These are phyloP conservation scores for Cryptosporidium sp. DNA, from an alignment of 169 alveolate genomes.

Conservation along the genomic window DNA sequence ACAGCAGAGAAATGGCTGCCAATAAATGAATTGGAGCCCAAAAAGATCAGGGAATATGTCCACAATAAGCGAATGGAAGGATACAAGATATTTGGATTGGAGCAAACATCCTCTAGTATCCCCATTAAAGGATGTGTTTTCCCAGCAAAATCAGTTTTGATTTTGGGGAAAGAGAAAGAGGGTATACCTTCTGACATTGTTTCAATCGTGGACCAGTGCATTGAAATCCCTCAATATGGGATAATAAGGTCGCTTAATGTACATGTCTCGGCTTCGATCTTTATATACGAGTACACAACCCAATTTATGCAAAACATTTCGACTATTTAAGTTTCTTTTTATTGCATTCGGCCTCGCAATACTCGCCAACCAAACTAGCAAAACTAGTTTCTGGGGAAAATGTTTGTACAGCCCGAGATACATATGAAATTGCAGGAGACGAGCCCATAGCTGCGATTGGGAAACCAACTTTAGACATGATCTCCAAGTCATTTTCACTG, in stretches of 20 bases:
- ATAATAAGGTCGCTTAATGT: conserved; percentile 91
- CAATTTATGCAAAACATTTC: conserved; percentile 45
- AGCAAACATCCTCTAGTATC: conserved; percentile 88
- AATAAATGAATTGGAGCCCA: conserved; percentile 82
- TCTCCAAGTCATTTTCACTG: conserved; percentile 56
- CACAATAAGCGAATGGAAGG: conserved; percentile 83
- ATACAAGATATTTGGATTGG: conserved; percentile 88
- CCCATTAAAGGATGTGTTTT: conserved; percentile 83
- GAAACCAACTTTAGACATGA: conserved; percentile 48
- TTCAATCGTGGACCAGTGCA: conserved; percentile 86
- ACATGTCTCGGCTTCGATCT: conserved; percentile 91
- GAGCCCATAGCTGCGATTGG: conserved; percentile 38
- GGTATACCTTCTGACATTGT: conserved; percentile 91
- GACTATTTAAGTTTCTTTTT: conserved; percentile 3
- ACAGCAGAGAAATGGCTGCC: conserved; percentile 93
- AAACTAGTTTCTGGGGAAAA: conserved; percentile 33
- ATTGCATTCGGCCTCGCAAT: conserved; percentile 1
- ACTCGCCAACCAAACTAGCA: conserved; percentile 15
- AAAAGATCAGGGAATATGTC: conserved; percentile 78
- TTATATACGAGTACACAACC: conserved; percentile 89
- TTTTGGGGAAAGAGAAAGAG: conserved; percentile 92
- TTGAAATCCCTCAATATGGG: conserved; percentile 93
- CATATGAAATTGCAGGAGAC: conserved; percentile 43
- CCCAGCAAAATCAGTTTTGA: conserved; percentile 86
- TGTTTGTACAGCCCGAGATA: conserved; percentile 22